Base-by-base conservation (phyloP, 257 asterid species). In the Solanum peruvianum region DNA sequence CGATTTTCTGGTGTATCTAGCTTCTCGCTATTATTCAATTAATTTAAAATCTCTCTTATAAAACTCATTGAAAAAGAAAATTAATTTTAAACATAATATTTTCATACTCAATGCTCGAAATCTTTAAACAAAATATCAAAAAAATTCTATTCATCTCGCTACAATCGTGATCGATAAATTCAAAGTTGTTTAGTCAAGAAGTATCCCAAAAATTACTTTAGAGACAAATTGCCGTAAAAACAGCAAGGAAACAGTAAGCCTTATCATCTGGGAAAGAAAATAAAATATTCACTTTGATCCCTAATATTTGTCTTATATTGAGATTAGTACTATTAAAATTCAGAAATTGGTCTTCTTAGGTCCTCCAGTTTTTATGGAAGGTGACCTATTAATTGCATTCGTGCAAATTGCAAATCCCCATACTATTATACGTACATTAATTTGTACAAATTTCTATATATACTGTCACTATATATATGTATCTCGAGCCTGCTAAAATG, bases 201-300 rank as follows among this genome's bases (percentile, higher is more conserved):
- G 41, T 31, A 69, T 69, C 37, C 76, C 41, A 15, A 69, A 69
- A 29, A 69, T 31, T 69, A 69, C 13, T 69, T 45, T 35, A 27
- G 66, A 69, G 80, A 60, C 87, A 58, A 84, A 82, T 16, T 29
- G 80, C 87, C 89, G 84, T 20, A 85, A 87, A 90, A 82, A 71
- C 86, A 49, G 87, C 87, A 84, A 41, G 92, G 91, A 87, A 89
- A 89, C 91, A 86, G 90, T 89, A 82, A 85, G 14, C 81, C 91
- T 9, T 80, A 87, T 84, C 16, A 81, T 86, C 56, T 60, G 91
- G 91, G 58, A 60, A 8, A 71, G 64, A 42, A 8, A 71, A 62
- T 42, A 0, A 56, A 73, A 73, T 37, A 73, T 62, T 83, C 82
- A 64, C 83, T 39, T 8, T 44, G 77, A 70, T 70, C 35, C 83